Evolutionary conservation across 2,329 filamentous ascomycete genomes (phyloP), one percentile per base, ranked within the genome.

Genomic region (Aureobasidium sp.): DNA sequence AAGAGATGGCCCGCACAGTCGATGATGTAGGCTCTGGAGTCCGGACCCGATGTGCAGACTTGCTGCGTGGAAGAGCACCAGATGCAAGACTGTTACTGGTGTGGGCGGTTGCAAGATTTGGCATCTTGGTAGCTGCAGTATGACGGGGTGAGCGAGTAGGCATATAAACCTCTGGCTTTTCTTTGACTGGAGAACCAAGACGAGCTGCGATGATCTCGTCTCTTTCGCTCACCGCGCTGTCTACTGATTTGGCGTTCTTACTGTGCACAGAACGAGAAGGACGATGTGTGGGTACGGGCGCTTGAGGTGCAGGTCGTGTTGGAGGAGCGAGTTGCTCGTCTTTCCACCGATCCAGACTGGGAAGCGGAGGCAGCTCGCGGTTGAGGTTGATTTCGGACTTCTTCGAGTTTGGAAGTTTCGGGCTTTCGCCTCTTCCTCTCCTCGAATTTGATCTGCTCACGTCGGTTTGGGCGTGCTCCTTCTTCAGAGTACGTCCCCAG

Each of bases 281-380:
- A 30, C 36, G 61, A 39, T 54, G 21, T 30, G 14, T 54, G 6
- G 44, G 42, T 50, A 54, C 54, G 27, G 53, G 60, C 42, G 42
- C 29, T 57, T 47, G 36, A n/a, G 34, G 47, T 34, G 25, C 27
- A 32, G 13, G 32, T 47, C 53, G 53, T 25, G 29, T 16, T 5
- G 53, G 41, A 25, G 39, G 29, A 36, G 60, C 63, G 7, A 64
- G 63, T 44, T 61, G 60, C 9, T 67, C 66, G 9, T 68, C 65
- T 44, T 71, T 70, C 71, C 72, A 75, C 37, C 69, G 72, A 61
- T 79, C 77, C 6, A 80, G 68, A 51, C 77, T 74, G 7, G 78
- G 78, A 11, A 80, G 64, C 4, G 78, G 78, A 37, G 78, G 78
- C 29, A 80, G 67, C 62, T 79, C 76, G 61, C 77, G 69, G 66